Percentiles rank a stretch among this genome's conserved stretches.
Evolutionary conservation across 345 rosid species (phyloP).

Genomic region (Cardamine resedifolia): DNA sequence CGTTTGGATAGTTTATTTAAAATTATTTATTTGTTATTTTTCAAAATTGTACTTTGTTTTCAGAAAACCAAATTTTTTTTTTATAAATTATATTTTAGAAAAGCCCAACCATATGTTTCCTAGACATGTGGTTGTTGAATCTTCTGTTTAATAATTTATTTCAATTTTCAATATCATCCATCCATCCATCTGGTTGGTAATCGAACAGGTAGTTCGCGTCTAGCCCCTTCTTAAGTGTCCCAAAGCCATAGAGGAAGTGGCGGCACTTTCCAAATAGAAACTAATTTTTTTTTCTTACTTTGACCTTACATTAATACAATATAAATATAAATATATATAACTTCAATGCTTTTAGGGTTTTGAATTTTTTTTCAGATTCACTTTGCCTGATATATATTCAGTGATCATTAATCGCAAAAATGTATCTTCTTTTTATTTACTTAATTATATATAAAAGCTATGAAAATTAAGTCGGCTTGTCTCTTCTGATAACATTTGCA

Average conservation of each 20-base stretch:
- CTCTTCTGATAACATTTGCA: slow-evolving; percentile 17
- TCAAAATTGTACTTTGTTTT: background rate
- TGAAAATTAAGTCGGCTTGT: slow-evolving; percentile 2
- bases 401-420: background rate
- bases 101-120: background rate
- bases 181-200: background rate
- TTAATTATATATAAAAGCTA: background rate
- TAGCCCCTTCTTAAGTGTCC: background rate
- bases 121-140: background rate
- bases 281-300: background rate
- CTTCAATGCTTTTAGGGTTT: slow-evolving; percentile 17
- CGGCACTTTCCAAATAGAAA: background rate
- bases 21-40: too few relatives aligned
- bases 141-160: background rate
- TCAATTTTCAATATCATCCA: background rate
- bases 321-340: background rate
- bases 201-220: background rate
- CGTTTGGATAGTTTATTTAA: background rate
- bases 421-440: background rate
- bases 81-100: background rate
- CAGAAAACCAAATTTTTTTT: background rate
- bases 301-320: background rate
- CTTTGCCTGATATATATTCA: background rate
- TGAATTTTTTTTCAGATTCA: background rate
- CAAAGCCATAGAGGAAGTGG: background rate